Percentiles rank a stretch among this genome's conserved stretches.
Conservation (phyloP, 106 monocot species). For the Phalaenopsis equestris region DNA sequence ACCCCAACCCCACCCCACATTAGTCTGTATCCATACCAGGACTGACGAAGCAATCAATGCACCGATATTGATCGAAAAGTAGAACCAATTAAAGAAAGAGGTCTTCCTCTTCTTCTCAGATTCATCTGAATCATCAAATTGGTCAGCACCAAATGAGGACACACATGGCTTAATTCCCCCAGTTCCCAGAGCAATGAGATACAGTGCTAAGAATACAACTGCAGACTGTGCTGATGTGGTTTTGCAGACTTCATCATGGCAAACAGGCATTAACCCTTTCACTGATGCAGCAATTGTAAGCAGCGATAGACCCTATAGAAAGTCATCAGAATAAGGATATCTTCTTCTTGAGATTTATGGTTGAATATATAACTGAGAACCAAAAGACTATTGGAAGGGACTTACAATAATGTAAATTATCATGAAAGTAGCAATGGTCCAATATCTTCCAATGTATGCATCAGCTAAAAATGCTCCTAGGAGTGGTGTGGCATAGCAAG, state of each 20-base stretch:
- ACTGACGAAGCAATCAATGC: constrained; percentile 35
- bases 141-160: constrained; percentile 48
- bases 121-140: constrained; percentile 43
- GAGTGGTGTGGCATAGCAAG: constrained; percentile 53
- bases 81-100: constrained; percentile 59
- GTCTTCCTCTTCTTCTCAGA: constrained; percentile 44
- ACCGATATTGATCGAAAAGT: constrained; percentile 46
- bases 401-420: constrained; percentile 35
- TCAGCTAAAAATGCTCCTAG: constrained; percentile 28
- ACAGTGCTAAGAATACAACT: constrained; percentile 35
- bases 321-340: background rate
- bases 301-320: constrained; percentile 21
- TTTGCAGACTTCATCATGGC: constrained; percentile 15
- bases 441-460: constrained; percentile 45
- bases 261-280: constrained; percentile 28
- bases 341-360: no score
- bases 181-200: constrained; percentile 43
- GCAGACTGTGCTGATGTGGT: constrained; percentile 20
- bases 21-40: constrained; percentile 39
- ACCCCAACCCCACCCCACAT: constrained; percentile 49
- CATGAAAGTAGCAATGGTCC: constrained; percentile 49
- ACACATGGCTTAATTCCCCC: constrained; percentile 55
- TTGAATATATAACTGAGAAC: no score
- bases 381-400: no score
- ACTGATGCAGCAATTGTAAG: constrained; percentile 29